These are phyloP conservation scores for Meredithiella fracta DNA, from an alignment of 2,329 filamentous ascomycete genomes.

Conservation along the genomic window DNA sequence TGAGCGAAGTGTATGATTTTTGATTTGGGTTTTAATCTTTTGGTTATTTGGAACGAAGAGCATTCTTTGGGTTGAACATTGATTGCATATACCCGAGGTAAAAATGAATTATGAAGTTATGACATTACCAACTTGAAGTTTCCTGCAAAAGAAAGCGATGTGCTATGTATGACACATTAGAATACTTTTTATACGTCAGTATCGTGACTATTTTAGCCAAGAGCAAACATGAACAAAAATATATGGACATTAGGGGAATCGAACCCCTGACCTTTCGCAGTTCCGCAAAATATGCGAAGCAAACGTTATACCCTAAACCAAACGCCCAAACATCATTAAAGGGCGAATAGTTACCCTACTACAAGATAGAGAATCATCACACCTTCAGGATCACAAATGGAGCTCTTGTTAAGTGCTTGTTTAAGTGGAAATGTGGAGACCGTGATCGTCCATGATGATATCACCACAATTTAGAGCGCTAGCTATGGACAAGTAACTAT, in stretches of 20 bases:
- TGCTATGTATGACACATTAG: background rate
- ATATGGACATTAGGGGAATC: constrained; percentile 13
- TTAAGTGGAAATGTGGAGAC: too few relatives aligned
- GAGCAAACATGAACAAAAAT: background rate
- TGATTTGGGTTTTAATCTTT: background rate
- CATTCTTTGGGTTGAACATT: background rate
- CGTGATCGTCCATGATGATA: too few relatives aligned
- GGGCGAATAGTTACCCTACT: too few relatives aligned
- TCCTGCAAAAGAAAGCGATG: background rate
- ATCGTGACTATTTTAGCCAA: background rate
- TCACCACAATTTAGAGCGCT: too few relatives aligned
- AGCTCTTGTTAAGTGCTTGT: too few relatives aligned
- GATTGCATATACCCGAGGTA: background rate
- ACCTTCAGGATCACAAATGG: too few relatives aligned
- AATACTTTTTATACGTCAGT: background rate
- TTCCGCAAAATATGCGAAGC: constrained; percentile 13
- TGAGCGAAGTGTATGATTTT: background rate
- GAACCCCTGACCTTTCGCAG: constrained; percentile 15
- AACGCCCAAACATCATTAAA: constrained; percentile 4
- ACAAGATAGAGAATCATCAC: too few relatives aligned
- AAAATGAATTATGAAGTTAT: constrained; percentile 1
- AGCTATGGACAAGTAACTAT: too few relatives aligned
- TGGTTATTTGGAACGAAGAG: background rate
- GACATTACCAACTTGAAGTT: background rate
- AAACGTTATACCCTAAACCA: constrained; percentile 15